Evolutionary conservation across 2,329 filamentous ascomycete genomes (phyloP).

Genomic region (Neofusicoccum laricinum): DNA sequence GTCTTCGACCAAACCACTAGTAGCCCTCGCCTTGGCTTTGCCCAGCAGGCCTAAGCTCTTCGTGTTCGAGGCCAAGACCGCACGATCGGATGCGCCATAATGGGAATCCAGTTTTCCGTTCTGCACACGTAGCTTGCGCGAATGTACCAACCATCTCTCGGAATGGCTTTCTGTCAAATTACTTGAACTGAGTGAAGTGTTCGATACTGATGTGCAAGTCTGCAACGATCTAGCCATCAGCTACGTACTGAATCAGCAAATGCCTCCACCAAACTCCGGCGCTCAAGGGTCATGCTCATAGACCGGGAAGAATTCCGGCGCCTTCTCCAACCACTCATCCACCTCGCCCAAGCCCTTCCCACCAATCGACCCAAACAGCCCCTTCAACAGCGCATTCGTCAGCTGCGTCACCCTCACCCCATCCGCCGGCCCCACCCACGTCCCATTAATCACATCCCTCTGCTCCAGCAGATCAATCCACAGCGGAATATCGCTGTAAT

Average conservation of each 20-base stretch:
- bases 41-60: background rate
- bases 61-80: background rate
- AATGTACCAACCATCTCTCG: too few relatives aligned
- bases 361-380: background rate
- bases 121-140: too few relatives aligned
- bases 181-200: too few relatives aligned
- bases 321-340: background rate
- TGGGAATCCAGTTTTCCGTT: too few relatives aligned
- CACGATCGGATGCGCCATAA: too few relatives aligned
- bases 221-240: too few relatives aligned
- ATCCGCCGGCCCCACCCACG: background rate
- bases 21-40: constrained; percentile 40
- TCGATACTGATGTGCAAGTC: too few relatives aligned
- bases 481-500: constrained; percentile 24
- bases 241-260: too few relatives aligned
- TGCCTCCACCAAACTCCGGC: too few relatives aligned
- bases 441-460: constrained; percentile 18
- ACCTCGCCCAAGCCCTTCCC: background rate
- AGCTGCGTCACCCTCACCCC: background rate
- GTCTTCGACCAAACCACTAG: constrained; percentile 59
- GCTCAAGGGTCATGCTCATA: background rate
- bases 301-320: background rate
- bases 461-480: constrained; percentile 27
- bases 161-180: too few relatives aligned
- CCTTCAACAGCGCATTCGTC: background rate